Base-by-base conservation (phyloP, 2,329 filamentous ascomycete species). In the Verticillium longisporum region DNA sequence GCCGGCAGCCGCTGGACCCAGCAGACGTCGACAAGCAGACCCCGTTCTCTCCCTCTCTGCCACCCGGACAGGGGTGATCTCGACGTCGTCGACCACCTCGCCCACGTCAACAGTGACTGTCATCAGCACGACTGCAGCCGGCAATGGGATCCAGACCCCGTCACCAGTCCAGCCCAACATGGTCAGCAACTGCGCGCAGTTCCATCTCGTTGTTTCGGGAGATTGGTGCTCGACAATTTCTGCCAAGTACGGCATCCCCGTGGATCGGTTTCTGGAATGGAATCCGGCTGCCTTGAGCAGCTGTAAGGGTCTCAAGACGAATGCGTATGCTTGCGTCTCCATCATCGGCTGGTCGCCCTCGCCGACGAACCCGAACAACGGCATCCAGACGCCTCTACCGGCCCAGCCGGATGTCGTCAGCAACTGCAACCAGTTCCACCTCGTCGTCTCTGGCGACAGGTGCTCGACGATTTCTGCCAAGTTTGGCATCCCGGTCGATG, bases 261-360 rank as follows among this genome's bases (percentile, higher is more conserved):
- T 69, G 10, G 60, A 63, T 4, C 59, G 72, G 7, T 63, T 71
- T 2, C 55, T 67, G 21, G 45, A 61, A 56, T 73, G 73, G 72
- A 73, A 76, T 61, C 71, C 73, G 5, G 65, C 65, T 26, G 65
- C 72, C 14, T 66, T 67, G 6, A 59, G 53, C 10, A 62, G 65
- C 33, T 74, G 72, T 61, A 55, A 32, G 7, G 64, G 66, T 11
- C 66, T 74, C 18, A 62, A 64, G 61, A 56, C 59, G 3, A 54
- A 60, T 31, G 53, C 60, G 1, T 64, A 62, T 26, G 58, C 60
- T 2, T 68, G 66, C 55, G 57, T 62, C 37, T 55, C 50, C 33
- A 58, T 57, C 14, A 15, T 56, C 33, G 45, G 50, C 21, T 50
- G 33, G 33, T 50, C 37, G 4, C 54, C 54, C n/a, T 55, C 54